Percentiles rank a stretch among this genome's conserved stretches.
Conservation (phyloP, 768 basidiomycete species). For the Lentinula raphanica region DNA sequence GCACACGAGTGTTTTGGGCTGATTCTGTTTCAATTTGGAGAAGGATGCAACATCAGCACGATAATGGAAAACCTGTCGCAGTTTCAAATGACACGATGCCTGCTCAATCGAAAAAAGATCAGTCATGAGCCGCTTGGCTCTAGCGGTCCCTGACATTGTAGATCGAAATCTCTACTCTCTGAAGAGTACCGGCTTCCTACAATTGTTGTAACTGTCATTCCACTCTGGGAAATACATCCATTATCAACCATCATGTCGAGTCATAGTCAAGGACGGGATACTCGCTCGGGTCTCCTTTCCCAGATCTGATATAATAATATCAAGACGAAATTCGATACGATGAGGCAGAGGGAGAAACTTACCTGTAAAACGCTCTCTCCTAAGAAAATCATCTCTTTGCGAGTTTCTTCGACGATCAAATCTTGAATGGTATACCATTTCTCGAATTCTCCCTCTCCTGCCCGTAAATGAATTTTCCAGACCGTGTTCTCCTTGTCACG, state of each 20-base stretch:
- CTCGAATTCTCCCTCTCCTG: constrained; percentile 73
- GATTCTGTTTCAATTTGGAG: background rate
- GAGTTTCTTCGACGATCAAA: constrained; percentile 91
- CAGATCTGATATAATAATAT: constrained; percentile 43
- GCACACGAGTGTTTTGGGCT: background rate
- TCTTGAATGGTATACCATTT: constrained; percentile 98
- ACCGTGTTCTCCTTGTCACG: constrained; percentile 86
- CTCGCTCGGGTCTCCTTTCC: constrained; percentile 43
- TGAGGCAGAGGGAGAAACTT: constrained; percentile 6
- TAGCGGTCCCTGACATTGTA: background rate
- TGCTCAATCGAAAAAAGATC: background rate
- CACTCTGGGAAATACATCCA: background rate
- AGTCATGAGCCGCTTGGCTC: background rate
- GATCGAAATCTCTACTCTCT: background rate
- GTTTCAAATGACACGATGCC: background rate
- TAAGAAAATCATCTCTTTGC: constrained; percentile 96
- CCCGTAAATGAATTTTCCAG: constrained; percentile 88
- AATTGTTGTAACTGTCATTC: background rate
- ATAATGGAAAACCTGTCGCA: background rate
- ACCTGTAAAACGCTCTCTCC: constrained; percentile 97
- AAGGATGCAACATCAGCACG: background rate
- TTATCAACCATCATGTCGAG: constrained; percentile 2
- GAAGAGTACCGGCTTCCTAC: background rate
- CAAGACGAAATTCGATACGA: background rate
- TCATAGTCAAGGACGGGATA: background rate